Evolutionary conservation across 2,329 filamentous ascomycete species (phyloP).

Genomic region (Parastagonospora avenae): DNA sequence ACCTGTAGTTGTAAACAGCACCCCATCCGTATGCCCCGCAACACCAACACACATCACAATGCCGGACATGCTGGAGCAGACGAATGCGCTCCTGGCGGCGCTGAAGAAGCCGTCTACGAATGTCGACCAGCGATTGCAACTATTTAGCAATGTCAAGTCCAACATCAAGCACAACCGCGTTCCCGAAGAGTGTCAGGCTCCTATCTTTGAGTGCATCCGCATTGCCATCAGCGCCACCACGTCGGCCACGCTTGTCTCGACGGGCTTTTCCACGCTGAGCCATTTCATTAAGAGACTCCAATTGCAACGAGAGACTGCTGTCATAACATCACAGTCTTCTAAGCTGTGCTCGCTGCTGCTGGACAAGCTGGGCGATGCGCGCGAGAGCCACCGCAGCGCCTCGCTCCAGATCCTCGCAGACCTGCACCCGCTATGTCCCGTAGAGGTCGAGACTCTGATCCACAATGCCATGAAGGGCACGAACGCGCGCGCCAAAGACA

Average conservation of each 20-base stretch:
- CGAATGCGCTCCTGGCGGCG: conserved; percentile 57
- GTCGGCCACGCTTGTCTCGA: conserved; percentile 72
- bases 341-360: conserved; percentile 75
- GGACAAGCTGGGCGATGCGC: conserved; percentile 85
- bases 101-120: conserved; percentile 67
- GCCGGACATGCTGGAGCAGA: conserved; percentile 61
- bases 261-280: conserved; percentile 84
- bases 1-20: conserved; percentile 2
- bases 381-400: conserved; percentile 79
- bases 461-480: conserved; percentile 78
- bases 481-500: conserved; percentile 83
- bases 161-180: conserved; percentile 93
- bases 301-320: conserved; percentile 78
- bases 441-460: conserved; percentile 79
- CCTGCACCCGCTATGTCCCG: conserved; percentile 70
- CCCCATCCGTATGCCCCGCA: conserved; percentile 26
- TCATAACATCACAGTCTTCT: conserved; percentile 70
- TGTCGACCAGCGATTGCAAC: conserved; percentile 72
- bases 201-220: conserved; percentile 82
- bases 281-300: conserved; percentile 86
- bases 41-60: conserved; percentile 24
- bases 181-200: conserved; percentile 71
- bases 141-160: conserved; percentile 78
- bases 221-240: conserved; percentile 77
- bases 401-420: conserved; percentile 78